Percentiles rank a stretch among this genome's conserved stretches.
Evolutionary conservation across 169 alveolate genomes (phyloP).

Genomic region (Babesia gibsoni): DNA sequence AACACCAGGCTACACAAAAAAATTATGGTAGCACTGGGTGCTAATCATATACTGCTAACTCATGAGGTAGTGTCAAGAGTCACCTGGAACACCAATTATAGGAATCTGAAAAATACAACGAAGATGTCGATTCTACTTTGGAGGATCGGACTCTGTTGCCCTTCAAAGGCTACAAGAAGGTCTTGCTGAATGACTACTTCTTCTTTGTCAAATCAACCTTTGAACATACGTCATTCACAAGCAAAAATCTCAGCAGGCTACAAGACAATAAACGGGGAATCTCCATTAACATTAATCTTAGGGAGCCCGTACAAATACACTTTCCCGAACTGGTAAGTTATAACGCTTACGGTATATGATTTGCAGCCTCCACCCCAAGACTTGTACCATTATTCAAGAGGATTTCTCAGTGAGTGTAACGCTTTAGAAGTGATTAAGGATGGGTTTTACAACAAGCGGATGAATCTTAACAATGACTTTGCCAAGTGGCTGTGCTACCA

Average conservation of each 20-base stretch:
- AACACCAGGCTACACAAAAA: conserved; percentile 31
- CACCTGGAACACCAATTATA: background rate
- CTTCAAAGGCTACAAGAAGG: conserved; percentile 48
- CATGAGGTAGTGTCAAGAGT: background rate
- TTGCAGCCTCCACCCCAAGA: conserved; percentile 7
- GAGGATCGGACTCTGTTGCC: conserved; percentile 38
- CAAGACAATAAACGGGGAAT: conserved; percentile 52
- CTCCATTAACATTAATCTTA: conserved; percentile 19
- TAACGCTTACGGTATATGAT: background rate
- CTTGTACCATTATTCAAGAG: conserved; percentile 36
- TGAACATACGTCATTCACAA: conserved; percentile 47
- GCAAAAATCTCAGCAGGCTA: conserved; percentile 2
- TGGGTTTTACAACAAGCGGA: conserved; percentile 48
- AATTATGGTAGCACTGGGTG: conserved; percentile 21
- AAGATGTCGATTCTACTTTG: background rate
- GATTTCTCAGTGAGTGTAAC: conserved; percentile 25
- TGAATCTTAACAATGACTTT: conserved; percentile 60
- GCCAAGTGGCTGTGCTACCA: conserved; percentile 61
- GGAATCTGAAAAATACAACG: conserved; percentile 31
- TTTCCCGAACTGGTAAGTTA: conserved; percentile 23
- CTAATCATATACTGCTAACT: conserved; percentile 7
- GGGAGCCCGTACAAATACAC: conserved; percentile 28
- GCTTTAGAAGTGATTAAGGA: conserved; percentile 12
- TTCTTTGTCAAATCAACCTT: conserved; percentile 35
- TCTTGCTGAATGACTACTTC: conserved; percentile 42